Conservation (phyloP, 108 stramenopile species). For the Nitzschia putrida region DNA sequence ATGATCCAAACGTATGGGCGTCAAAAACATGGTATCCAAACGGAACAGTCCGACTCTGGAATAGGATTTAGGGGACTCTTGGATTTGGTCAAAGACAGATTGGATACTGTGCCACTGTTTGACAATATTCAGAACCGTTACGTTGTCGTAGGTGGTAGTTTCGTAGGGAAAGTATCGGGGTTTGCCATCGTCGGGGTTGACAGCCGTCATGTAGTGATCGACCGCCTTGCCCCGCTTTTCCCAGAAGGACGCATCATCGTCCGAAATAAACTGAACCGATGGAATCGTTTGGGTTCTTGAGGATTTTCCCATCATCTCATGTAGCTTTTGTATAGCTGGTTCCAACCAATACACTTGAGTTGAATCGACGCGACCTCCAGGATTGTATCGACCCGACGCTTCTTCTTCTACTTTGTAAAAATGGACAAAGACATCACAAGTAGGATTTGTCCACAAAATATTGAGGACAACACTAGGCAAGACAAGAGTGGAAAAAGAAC, state of each 20-base stretch:
- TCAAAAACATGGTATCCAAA: constrained; percentile 32
- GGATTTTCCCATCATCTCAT: too few species aligned
- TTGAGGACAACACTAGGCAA: too few species aligned
- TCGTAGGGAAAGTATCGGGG: constrained; percentile 33
- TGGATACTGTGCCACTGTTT: constrained; percentile 39
- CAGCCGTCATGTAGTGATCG: constrained; percentile 24
- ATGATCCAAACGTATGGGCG: constrained; percentile 11
- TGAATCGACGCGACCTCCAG: constrained; percentile 43
- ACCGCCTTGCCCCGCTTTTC: constrained; percentile 22
- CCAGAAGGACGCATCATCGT: constrained; percentile 33
- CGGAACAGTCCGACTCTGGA: constrained; percentile 40
- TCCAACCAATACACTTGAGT: constrained; percentile 35
- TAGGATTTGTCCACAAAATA: too few species aligned
- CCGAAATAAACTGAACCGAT: constrained; percentile 15
- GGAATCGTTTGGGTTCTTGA: neutral
- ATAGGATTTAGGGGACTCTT: constrained; percentile 10
- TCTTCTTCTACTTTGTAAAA: too few species aligned
- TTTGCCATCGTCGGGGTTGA: constrained; percentile 14
- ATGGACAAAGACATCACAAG: too few species aligned
- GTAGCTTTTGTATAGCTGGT: constrained; percentile 11
- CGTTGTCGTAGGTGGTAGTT: neutral
- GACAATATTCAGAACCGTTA: too few species aligned
- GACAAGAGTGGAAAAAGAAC: too few species aligned
- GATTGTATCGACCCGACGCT: too few species aligned
- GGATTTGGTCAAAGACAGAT: neutral